Evolutionary conservation across 306 rosid species (phyloP).

Genomic region (Fragaria iinumae): DNA sequence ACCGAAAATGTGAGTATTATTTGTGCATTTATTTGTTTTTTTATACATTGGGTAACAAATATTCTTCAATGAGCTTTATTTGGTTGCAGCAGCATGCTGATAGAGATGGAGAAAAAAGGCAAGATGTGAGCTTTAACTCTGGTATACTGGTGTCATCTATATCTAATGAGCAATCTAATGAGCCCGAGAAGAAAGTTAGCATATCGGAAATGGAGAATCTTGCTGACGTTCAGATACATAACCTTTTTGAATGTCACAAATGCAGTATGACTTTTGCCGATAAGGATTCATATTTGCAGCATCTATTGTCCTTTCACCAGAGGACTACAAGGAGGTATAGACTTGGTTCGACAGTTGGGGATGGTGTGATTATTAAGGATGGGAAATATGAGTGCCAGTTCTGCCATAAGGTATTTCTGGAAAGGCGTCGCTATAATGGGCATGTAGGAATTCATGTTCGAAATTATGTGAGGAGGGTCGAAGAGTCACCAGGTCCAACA

Average conservation of each 20-base stretch:
- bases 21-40: slow-evolving; percentile 7
- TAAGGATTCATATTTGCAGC: slow-evolving; percentile 82
- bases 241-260: slow-evolving; percentile 82
- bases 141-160: slow-evolving; percentile 27
- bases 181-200: slow-evolving; percentile 43
- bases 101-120: slow-evolving; percentile 40
- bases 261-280: slow-evolving; percentile 69
- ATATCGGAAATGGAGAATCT: slow-evolving; percentile 63
- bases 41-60: not conserved
- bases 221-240: slow-evolving; percentile 75
- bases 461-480: slow-evolving; percentile 70
- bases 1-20: slow-evolving; percentile 47
- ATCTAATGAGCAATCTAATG: slow-evolving; percentile 43
- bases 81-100: slow-evolving; percentile 49
- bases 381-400: slow-evolving; percentile 94
- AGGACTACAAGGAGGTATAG: slow-evolving; percentile 81
- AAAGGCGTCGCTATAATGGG: slow-evolving; percentile 84
- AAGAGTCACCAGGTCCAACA: slow-evolving; percentile 48
- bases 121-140: slow-evolving; percentile 33
- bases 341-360: slow-evolving; percentile 87
- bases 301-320: slow-evolving; percentile 70
- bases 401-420: slow-evolving; percentile 80
- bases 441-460: slow-evolving; percentile 93
- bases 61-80: slow-evolving; percentile 30
- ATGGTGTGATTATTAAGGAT: slow-evolving; percentile 84